These are phyloP conservation scores for Sambucus nigra DNA, from an alignment of 129 eudicot species.

Conservation along the genomic window DNA sequence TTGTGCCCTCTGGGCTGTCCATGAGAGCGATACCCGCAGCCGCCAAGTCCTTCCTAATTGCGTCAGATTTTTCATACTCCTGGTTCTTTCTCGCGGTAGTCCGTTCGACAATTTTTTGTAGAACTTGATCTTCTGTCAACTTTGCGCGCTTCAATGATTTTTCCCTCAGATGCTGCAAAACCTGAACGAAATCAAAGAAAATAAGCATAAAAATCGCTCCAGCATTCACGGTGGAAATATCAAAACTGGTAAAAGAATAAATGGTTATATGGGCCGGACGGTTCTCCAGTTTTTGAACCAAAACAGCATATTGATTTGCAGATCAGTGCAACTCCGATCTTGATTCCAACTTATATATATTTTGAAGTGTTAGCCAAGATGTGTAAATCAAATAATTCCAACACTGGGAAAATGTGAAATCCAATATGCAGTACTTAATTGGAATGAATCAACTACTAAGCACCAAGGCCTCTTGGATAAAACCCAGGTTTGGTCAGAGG, in stretches of 20 bases:
- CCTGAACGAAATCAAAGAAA: conserved; percentile 24
- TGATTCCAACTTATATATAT: too few species aligned
- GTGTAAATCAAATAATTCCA: too few species aligned
- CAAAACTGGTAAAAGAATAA: not conserved
- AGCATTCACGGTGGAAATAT: not conserved
- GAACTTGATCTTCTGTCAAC: conserved; percentile 55
- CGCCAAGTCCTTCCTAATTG: conserved; percentile 67
- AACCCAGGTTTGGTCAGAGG: too few species aligned
- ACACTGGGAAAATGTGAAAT: too few species aligned
- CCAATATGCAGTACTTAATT: too few species aligned
- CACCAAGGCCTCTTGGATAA: too few species aligned
- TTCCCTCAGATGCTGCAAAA: conserved; percentile 63
- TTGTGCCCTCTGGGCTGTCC: conserved; percentile 86
- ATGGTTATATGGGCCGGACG: too few species aligned
- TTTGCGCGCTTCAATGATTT: conserved; percentile 80
- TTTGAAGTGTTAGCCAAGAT: too few species aligned
- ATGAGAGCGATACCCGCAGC: conserved; percentile 65
- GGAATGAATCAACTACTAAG: too few species aligned
- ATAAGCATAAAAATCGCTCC: not conserved
- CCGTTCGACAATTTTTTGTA: conserved; percentile 56
- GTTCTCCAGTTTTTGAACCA: too few species aligned
- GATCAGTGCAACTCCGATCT: too few species aligned
- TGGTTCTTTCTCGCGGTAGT: conserved; percentile 58
- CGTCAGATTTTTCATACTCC: conserved; percentile 76
- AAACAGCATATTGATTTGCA: too few species aligned